A percentile compares a stretch with the other conserved stretches of the same genome.
phyloP scores from a whole-genome alignment of 495 filamentous ascomycete species.

The Neurospora sp. region DNA sequence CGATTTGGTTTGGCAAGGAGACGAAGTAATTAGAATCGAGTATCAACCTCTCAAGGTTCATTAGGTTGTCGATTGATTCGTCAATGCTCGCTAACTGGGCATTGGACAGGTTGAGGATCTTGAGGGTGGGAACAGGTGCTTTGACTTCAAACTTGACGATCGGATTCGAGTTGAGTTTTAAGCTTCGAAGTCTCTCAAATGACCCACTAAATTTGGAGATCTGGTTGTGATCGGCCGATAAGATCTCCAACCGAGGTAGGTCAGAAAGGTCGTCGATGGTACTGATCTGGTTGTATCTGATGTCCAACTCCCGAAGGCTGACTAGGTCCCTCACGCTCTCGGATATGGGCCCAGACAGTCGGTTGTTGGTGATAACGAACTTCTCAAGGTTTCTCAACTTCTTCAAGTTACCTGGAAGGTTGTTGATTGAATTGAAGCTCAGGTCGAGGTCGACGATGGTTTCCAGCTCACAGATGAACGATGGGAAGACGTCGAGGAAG shows the following conservation, averaged over 20 bases:
- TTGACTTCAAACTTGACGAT: conserved; percentile 85
- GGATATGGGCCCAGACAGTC: conserved; percentile 62
- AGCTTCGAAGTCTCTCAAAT: conserved; percentile 71
- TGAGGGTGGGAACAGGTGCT: conserved; percentile 66
- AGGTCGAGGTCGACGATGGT: conserved; percentile 89
- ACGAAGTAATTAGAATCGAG: conserved; percentile 95
- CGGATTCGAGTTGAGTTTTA: conserved; percentile 86
- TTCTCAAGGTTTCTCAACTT: conserved; percentile 69
- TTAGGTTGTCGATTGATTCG: conserved; percentile 75
- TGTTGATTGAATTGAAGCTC: conserved; percentile 85
- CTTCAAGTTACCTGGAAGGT: conserved; percentile 66
- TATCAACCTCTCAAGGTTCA: conserved; percentile 74
- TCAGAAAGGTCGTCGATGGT: conserved; percentile 76
- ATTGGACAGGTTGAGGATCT: conserved; percentile 74
- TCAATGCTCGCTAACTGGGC: conserved; percentile 84
- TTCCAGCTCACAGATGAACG: conserved; percentile 70
- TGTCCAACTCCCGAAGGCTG: conserved; percentile 83
- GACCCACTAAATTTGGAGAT: conserved; percentile 79
- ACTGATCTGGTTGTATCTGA: conserved; percentile 80
- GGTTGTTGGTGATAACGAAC: conserved; percentile 93
- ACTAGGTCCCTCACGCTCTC: conserved; percentile 55
- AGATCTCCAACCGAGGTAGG: conserved; percentile 75
- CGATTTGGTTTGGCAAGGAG: conserved; percentile 72
- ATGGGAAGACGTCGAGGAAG: conserved; percentile 72
- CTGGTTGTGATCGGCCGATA: conserved; percentile 82